These are phyloP conservation scores for Suhomyces wounanorum DNA, from an alignment of 1,139 yeast genomes.

Conservation along the genomic window DNA sequence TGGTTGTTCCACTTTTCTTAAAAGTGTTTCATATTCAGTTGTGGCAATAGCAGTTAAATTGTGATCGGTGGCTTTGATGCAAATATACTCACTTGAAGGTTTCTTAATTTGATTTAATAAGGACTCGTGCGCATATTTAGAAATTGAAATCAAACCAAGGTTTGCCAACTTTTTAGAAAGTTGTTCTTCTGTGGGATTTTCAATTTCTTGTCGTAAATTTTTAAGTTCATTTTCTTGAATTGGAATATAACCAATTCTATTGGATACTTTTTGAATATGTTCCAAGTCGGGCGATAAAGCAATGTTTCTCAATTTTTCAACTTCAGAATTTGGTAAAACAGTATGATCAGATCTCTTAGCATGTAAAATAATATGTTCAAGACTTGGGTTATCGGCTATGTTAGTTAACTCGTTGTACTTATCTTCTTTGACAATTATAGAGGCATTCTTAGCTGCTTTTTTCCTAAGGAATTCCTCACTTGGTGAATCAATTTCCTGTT, in stretches of 20 bases:
- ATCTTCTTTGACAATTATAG: constrained; percentile 22
- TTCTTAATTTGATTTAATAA: constrained; percentile 11
- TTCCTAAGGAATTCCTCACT: constrained; percentile 22
- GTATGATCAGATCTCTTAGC: constrained; percentile 16
- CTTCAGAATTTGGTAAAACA: constrained; percentile 18
- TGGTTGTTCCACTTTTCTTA: constrained; percentile 6
- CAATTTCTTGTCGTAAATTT: constrained; percentile 13
- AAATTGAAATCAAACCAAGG: constrained; percentile 13
- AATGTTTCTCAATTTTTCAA: constrained; percentile 13
- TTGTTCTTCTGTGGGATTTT: constrained; percentile 15
- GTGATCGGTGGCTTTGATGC: constrained; percentile 14
- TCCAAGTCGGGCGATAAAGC: constrained; percentile 29
- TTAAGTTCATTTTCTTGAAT: constrained; percentile 20
- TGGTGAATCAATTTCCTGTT: constrained; percentile 20
- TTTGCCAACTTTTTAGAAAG: constrained; percentile 9
- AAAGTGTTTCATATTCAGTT: constrained; percentile 10
- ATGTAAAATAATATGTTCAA: constrained; percentile 13
- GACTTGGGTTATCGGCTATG: constrained; percentile 15
- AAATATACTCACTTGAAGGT: constrained; percentile 18
- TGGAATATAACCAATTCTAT: constrained; percentile 12
- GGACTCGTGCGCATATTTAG: constrained; percentile 19
- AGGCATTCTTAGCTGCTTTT: constrained; percentile 19
- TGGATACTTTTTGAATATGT: constrained; percentile 24
- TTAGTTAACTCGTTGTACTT: constrained; percentile 20
- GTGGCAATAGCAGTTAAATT: constrained; percentile 2